Percentiles rank a stretch among this genome's conserved stretches.
Conservation (phyloP, 164 flowering plant species). For the Umbilicus rupestris region DNA sequence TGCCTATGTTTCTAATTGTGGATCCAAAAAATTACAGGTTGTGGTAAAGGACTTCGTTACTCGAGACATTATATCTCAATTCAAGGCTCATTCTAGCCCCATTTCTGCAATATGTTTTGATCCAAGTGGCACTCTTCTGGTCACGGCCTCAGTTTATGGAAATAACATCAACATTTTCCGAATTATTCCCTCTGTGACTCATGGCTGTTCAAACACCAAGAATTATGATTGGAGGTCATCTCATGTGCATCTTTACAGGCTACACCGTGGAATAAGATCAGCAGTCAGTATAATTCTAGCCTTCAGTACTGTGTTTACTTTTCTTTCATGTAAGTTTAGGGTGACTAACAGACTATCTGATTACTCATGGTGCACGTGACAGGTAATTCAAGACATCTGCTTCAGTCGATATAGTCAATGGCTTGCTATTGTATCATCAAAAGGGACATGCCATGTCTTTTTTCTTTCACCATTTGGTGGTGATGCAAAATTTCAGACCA, state of each 20-base stretch:
- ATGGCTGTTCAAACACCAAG: conserved; percentile 34
- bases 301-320: conserved; percentile 4
- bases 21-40: conserved; percentile 39
- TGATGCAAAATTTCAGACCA: conserved; percentile 48
- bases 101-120: conserved; percentile 86
- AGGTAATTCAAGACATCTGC: conserved; percentile 94
- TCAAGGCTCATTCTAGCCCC: conserved; percentile 86
- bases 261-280: conserved; percentile 85
- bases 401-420: conserved; percentile 88
- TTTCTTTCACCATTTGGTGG: conserved; percentile 88
- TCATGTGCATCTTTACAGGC: conserved; percentile 87
- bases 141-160: conserved; percentile 85
- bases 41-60: conserved; percentile 67
- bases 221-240: conserved; percentile 60
- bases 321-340: not conserved
- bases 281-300: conserved; percentile 41
- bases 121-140: conserved; percentile 85
- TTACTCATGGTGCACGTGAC: conserved; percentile 12
- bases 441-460: conserved; percentile 87
- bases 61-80: conserved; percentile 61
- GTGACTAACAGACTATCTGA: not conserved
- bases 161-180: conserved; percentile 82
- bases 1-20: not conserved
- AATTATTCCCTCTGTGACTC: conserved; percentile 51
- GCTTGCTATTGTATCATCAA: conserved; percentile 78